These are phyloP conservation scores for Globisporangium cylindrosporum DNA, from an alignment of 352 stramenopile genomes.

Conservation along the genomic window DNA sequence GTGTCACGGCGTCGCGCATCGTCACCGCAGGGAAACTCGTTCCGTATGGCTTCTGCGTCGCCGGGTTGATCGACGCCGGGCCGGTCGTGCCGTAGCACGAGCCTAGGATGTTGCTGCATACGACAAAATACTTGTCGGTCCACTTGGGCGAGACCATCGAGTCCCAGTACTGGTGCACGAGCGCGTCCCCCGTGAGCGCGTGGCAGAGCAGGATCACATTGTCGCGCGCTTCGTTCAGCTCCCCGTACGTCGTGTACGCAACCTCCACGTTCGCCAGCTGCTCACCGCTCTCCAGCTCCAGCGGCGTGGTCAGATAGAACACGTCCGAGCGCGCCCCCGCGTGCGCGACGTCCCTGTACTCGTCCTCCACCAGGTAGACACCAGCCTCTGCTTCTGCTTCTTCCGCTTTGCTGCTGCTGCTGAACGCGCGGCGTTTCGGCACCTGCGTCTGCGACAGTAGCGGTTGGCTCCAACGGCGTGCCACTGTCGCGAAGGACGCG, in stretches of 20 bases:
- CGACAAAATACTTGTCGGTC: conserved; percentile 96
- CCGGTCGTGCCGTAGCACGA: conserved; percentile 94
- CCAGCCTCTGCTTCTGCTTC: background rate
- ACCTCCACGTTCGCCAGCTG: conserved; percentile 72
- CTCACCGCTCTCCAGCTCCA: conserved; percentile 64
- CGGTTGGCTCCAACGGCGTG: background rate
- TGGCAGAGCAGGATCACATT: conserved; percentile 65
- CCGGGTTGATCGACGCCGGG: conserved; percentile 77
- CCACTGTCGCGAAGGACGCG: background rate
- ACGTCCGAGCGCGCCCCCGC: conserved; percentile 38
- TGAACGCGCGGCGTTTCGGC: conserved; percentile 13
- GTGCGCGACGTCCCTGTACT: conserved; percentile 58
- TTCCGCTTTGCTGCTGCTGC: conserved; percentile 12
- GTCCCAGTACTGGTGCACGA: conserved; percentile 93
- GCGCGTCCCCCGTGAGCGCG: conserved; percentile 94
- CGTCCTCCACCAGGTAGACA: conserved; percentile 33
- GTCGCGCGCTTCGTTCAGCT: conserved; percentile 65
- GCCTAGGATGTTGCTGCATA: conserved; percentile 95
- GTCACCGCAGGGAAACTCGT: conserved; percentile 89
- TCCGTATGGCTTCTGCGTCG: conserved; percentile 77
- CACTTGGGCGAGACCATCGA: conserved; percentile 93
- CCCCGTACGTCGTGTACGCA: conserved; percentile 94
- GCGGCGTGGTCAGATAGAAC: conserved; percentile 36
- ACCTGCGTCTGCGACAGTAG: background rate
- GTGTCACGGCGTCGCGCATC: conserved; percentile 90